Base-by-base conservation (phyloP, 2,329 filamentous ascomycete genomes). In the Aureobasidium sp. region DNA sequence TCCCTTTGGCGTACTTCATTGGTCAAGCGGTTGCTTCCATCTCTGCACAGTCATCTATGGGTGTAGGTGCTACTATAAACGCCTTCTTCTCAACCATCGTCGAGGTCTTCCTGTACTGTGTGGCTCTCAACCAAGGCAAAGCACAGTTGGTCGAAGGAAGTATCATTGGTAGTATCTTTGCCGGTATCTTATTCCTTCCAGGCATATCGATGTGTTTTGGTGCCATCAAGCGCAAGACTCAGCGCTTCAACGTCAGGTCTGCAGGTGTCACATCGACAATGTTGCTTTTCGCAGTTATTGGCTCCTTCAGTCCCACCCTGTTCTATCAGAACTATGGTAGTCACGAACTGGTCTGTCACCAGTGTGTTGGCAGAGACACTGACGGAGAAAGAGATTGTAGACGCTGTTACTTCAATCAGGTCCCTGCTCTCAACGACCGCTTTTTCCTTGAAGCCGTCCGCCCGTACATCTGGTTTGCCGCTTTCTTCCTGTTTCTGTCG, bases 321-420 rank as follows among this genome's bases (percentile, higher is more conserved):
- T 99, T 99, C 81, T 99, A 98, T 80, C 95, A 99, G 76, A 97
- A 99, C 69, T 98, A 98, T 78, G 97, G 96, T 71, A 97, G 94
- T 56, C 96, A 99, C 76, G 94, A 99, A 81, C 87, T 99, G 61
- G 96, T 94, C 74, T 99, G 96, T 75, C 88, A 84, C 68, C 78
- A 84, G 66, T 91, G 89, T 74, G 72, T 89, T 66, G 88, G 87
- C 65, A 90, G 87, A 67, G 81, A 74, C 45, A 73, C 75, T n/a
- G 56, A 69, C 10, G 60, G 60, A 5, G 79, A 80, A 50, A 84
- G 90, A 67, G 95, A 98, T 76, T 99, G 96, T 76, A 91, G 93
- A 62, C 91, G 95, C 65, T 99, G 96, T 81, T 98, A 94, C 80
- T 99, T 98, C 77, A 93, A 93, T 2, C 96, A 99, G 77, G 85